These are phyloP conservation scores for Ehretia macrophylla DNA, from an alignment of 257 asterid genomes.

Conservation along the genomic window DNA sequence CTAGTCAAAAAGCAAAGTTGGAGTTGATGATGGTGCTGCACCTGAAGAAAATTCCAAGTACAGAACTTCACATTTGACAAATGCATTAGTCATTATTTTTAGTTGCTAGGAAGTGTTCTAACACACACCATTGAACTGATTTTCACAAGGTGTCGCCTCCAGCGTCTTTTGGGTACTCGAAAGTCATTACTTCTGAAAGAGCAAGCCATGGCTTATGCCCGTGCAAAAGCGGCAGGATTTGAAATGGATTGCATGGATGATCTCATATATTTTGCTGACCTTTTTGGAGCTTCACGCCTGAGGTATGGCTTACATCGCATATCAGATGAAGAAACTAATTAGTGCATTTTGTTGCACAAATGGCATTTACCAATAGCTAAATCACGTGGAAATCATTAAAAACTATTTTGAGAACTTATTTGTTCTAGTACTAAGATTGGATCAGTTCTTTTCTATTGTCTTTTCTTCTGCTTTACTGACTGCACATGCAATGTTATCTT, in stretches of 20 bases:
- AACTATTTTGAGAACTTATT: too few relatives aligned
- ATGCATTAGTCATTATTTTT: background rate
- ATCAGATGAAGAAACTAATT: background rate
- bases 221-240: conserved; percentile 89
- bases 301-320: conserved; percentile 34
- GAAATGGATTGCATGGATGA: conserved; percentile 65
- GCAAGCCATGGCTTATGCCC: conserved; percentile 92
- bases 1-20: conserved; percentile 40
- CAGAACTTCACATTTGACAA: conserved; percentile 12
- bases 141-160: conserved; percentile 53
- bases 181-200: conserved; percentile 74
- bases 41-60: conserved; percentile 73
- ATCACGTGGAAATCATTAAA: too few relatives aligned
- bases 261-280: conserved; percentile 68
- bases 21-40: conserved; percentile 40
- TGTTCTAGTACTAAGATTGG: too few relatives aligned
- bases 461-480: too few relatives aligned
- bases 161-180: conserved; percentile 67
- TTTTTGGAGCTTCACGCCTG: conserved; percentile 80
- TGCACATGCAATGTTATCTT: too few relatives aligned
- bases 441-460: too few relatives aligned
- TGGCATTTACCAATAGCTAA: background rate
- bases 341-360: background rate
- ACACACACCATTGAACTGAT: conserved; percentile 15
- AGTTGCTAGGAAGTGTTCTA: background rate